These are phyloP conservation scores for Calonectria pauciramosa DNA, from an alignment of 2,329 filamentous ascomycete genomes.

Conservation along the genomic window DNA sequence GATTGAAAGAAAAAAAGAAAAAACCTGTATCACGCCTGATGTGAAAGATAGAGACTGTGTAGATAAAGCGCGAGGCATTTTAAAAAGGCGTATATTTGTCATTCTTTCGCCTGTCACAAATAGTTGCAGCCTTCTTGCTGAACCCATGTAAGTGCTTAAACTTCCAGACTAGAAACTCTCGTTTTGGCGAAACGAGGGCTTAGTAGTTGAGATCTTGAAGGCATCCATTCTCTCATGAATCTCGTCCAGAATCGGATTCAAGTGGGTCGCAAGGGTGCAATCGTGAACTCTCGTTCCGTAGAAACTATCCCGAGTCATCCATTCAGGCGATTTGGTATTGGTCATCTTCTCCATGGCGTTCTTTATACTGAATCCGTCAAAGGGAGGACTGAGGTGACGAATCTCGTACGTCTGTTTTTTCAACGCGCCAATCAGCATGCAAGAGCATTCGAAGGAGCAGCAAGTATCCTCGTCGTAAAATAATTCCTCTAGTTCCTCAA, in stretches of 20 bases:
- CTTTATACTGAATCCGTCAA: not conserved
- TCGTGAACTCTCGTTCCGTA: not conserved
- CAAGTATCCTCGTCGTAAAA: not conserved
- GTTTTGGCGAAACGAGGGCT: not conserved
- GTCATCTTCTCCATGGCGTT: not conserved
- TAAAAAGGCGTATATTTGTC: too few species aligned
- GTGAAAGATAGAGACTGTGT: too few species aligned
- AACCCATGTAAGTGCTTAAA: not conserved
- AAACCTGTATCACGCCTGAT: too few species aligned
- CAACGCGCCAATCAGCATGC: constrained; percentile 3
- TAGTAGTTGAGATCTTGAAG: not conserved
- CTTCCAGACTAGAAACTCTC: not conserved
- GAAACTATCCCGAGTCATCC: not conserved
- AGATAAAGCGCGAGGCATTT: too few species aligned
- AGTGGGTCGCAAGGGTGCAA: not conserved
- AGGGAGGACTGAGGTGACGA: constrained; percentile 6
- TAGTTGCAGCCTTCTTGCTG: not conserved
- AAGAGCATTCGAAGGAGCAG: constrained; percentile 16
- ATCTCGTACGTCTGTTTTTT: not conserved
- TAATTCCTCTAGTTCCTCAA: not conserved
- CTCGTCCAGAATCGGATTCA: not conserved
- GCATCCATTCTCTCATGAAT: not conserved
- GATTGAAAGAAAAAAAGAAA: too few species aligned
- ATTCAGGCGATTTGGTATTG: not conserved
- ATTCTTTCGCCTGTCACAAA: too few species aligned